Evolutionary conservation across 164 flowering plant species (phyloP).

Genomic region (Warburgia ugandensis): DNA sequence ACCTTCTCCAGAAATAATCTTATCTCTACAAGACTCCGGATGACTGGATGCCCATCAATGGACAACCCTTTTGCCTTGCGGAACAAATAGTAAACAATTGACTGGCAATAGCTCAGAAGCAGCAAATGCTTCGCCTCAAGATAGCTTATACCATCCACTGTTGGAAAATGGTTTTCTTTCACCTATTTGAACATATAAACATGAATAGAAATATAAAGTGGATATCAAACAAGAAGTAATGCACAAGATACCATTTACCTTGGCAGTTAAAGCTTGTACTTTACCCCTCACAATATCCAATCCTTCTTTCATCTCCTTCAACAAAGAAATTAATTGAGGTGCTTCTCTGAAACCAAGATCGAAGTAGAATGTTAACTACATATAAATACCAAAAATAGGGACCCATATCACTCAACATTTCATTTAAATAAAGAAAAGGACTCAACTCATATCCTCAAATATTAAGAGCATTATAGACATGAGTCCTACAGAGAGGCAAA

Average conservation of each 20-base stretch:
- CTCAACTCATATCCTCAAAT: too few species aligned
- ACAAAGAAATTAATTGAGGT: slow-evolving; percentile 42
- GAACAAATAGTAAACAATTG: slow-evolving; percentile 75
- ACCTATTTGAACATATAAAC: slow-evolving; percentile 32
- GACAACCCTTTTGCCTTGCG: slow-evolving; percentile 79
- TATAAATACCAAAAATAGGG: neutral
- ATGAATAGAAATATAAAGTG: neutral
- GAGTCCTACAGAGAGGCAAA: too few species aligned
- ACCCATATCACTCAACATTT: neutral
- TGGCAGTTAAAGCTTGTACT: slow-evolving; percentile 52
- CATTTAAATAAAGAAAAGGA: neutral
- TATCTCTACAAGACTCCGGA: slow-evolving; percentile 72
- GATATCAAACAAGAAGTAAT: neutral
- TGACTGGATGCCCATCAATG: slow-evolving; percentile 81
- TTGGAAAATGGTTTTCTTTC: slow-evolving; percentile 56
- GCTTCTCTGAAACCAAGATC: slow-evolving; percentile 41
- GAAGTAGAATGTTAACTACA: neutral
- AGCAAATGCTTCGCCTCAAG: slow-evolving; percentile 85
- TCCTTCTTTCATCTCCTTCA: slow-evolving; percentile 83
- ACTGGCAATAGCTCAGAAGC: slow-evolving; percentile 80
- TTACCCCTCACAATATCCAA: slow-evolving; percentile 59
- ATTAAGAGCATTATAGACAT: too few species aligned
- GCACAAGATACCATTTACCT: slow-evolving; percentile 27
- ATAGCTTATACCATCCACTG: slow-evolving; percentile 84
- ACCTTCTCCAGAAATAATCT: slow-evolving; percentile 92